Conservation (phyloP, 306 rosid genomes). For the Vicia sativa region DNA sequence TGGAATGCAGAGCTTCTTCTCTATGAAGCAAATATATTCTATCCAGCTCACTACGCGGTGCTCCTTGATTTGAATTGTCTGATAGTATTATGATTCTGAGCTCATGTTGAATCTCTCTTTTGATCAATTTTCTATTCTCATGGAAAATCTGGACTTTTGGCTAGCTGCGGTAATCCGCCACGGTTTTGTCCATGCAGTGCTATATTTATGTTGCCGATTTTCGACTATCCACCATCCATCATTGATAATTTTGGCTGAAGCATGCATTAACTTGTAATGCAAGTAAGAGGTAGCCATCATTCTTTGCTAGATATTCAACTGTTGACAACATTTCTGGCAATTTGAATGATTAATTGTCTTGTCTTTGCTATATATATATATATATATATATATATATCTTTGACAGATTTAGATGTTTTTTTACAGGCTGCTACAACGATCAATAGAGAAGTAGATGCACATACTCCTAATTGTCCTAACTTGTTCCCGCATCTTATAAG, state of each 20-base stretch:
- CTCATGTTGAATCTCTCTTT: constrained; percentile 14
- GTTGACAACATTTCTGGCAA: constrained; percentile 40
- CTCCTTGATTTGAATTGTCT: constrained; percentile 33
- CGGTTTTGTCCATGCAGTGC: neutral
- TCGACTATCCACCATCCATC: neutral
- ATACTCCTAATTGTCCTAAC: too few species aligned
- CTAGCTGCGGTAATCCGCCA: neutral
- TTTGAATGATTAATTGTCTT: constrained; percentile 29
- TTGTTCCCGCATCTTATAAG: too few species aligned
- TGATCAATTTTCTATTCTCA: constrained; percentile 27
- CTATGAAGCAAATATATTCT: constrained; percentile 30
- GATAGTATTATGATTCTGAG: constrained; percentile 15
- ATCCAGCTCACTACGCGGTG: constrained; percentile 2
- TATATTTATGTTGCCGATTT: neutral
- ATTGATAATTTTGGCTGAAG: neutral
- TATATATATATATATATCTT: too few species aligned
- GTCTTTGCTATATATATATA: too few species aligned
- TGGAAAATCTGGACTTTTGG: constrained; percentile 6
- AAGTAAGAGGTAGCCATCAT: constrained; percentile 15
- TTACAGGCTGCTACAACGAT: too few species aligned
- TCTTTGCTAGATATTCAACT: constrained; percentile 6
- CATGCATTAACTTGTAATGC: constrained; percentile 1
- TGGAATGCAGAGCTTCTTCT: neutral
- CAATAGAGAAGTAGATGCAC: too few species aligned
- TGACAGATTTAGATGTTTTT: too few species aligned